Evolutionary conservation across 2,329 filamentous ascomycete species (phyloP).

Genomic region (Aspergillus aculeatus): DNA sequence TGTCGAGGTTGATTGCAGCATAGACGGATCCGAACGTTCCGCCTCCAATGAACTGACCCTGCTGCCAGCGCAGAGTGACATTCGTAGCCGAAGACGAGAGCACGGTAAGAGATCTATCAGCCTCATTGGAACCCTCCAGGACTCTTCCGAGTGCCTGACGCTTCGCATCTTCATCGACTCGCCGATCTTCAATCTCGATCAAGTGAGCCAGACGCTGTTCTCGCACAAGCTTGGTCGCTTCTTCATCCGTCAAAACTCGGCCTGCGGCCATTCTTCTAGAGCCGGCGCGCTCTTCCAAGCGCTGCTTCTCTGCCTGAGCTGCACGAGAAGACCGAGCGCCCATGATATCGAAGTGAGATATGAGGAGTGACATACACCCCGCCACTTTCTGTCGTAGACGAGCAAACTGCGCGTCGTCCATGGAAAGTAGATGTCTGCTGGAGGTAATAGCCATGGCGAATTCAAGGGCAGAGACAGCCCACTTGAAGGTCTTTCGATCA

Average conservation of each 20-base stretch:
- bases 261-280: slow-evolving; percentile 77
- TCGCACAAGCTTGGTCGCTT: slow-evolving; percentile 71
- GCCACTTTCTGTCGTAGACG: slow-evolving; percentile 83
- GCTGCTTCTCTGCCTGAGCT: slow-evolving; percentile 88
- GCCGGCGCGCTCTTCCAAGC: slow-evolving; percentile 76
- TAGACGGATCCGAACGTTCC: slow-evolving; percentile 98
- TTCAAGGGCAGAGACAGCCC: slow-evolving; percentile 92
- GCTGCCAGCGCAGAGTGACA: slow-evolving; percentile 94
- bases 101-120: slow-evolving; percentile 89
- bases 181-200: slow-evolving; percentile 70
- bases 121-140: slow-evolving; percentile 90
- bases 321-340: slow-evolving; percentile 90
- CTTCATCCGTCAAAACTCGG: slow-evolving; percentile 73
- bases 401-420: slow-evolving; percentile 84
- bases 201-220: slow-evolving; percentile 74
- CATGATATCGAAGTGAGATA: slow-evolving; percentile 99
- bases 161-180: slow-evolving; percentile 78
- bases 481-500: slow-evolving; percentile 93
- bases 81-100: slow-evolving; percentile 93
- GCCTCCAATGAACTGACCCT: slow-evolving; percentile 95
- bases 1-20: slow-evolving; percentile 94
- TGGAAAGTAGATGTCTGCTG: slow-evolving; percentile 85
- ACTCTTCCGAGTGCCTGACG: slow-evolving; percentile 86
- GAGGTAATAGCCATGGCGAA: slow-evolving; percentile 97
- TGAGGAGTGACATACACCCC: slow-evolving; percentile 94